These are phyloP conservation scores for Daedaleopsis nitida DNA, from an alignment of 768 basidiomycete species.

Conservation along the genomic window DNA sequence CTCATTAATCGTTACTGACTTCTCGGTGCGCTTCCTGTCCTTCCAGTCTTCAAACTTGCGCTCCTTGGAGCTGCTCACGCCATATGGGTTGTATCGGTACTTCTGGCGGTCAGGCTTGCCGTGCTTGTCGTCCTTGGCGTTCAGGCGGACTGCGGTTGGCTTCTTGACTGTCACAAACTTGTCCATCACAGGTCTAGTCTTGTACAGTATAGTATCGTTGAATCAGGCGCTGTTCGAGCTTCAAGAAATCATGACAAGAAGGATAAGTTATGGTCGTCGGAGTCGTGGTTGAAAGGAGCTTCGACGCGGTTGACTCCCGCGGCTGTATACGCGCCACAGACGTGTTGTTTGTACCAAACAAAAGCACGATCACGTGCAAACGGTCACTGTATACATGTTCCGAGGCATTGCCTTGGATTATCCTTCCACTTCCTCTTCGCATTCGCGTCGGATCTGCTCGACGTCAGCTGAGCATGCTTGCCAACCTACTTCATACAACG, in stretches of 20 bases:
- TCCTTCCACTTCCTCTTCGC: conserved; percentile 13
- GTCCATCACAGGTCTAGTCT: conserved; percentile 30
- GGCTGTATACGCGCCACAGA: conserved; percentile 9
- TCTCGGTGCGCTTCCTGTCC: conserved; percentile 27
- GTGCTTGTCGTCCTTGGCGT: conserved; percentile 13
- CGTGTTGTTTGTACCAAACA: conserved; percentile 16
- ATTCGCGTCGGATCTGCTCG: neutral
- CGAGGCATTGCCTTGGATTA: conserved; percentile 30
- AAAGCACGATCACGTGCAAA: conserved; percentile 15
- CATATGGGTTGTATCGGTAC: conserved; percentile 34
- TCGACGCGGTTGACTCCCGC: conserved; percentile 1
- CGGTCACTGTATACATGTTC: conserved; percentile 8
- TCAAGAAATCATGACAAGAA: conserved; percentile 2
- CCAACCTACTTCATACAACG: neutral
- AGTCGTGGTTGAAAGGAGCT: neutral
- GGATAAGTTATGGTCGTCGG: neutral
- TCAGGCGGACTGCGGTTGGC: conserved; percentile 17
- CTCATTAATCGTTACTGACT: conserved; percentile 9
- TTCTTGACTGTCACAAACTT: conserved; percentile 34
- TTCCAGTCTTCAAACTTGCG: conserved; percentile 30
- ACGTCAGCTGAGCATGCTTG: conserved; percentile 11
- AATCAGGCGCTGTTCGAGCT: neutral
- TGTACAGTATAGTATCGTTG: neutral
- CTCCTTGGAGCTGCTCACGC: conserved; percentile 25
- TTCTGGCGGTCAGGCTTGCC: conserved; percentile 24